Conservation (phyloP, 225 moss, liverwort and hornwort genomes). For the Antitrichia curtipendula region DNA sequence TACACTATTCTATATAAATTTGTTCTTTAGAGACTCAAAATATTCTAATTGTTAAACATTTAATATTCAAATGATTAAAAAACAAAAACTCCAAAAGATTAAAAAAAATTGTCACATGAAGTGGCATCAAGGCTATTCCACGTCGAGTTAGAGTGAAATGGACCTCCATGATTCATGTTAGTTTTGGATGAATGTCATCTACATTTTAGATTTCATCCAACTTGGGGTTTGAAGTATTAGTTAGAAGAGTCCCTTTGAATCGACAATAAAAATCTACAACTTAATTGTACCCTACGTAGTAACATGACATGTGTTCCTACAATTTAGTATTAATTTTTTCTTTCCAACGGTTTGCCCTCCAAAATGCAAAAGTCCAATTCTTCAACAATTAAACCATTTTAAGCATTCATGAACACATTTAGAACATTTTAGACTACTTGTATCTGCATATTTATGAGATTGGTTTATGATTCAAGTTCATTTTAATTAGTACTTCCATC, state of each 20-base stretch:
- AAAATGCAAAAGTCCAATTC: not conserved
- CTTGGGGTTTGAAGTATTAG: too few relatives aligned
- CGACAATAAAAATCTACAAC: too few relatives aligned
- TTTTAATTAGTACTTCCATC: not conserved
- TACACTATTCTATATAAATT: too few relatives aligned
- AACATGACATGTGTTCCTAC: not conserved
- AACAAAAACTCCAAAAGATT: too few relatives aligned
- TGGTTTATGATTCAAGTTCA: not conserved
- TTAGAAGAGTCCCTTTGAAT: too few relatives aligned
- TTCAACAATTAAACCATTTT: rapidly evolving
- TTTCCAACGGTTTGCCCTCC: rapidly evolving
- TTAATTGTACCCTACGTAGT: too few relatives aligned
- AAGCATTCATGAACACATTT: not conserved
- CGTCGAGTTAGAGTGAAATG: too few relatives aligned
- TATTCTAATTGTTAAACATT: not conserved
- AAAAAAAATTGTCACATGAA: not conserved
- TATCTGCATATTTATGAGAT: not conserved
- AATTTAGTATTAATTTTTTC: not conserved
- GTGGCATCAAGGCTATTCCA: too few relatives aligned
- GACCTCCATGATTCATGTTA: too few relatives aligned
- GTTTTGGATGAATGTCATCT: too few relatives aligned
- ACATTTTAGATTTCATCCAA: too few relatives aligned
- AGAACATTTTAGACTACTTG: not conserved
- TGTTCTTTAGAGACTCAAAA: not conserved
- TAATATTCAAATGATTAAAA: too few relatives aligned